A percentile compares a stretch with the other conserved stretches of the same genome.
phyloP scores from a whole-genome alignment of 1,139 yeast species.

The Suhomyces chickasaworum region DNA sequence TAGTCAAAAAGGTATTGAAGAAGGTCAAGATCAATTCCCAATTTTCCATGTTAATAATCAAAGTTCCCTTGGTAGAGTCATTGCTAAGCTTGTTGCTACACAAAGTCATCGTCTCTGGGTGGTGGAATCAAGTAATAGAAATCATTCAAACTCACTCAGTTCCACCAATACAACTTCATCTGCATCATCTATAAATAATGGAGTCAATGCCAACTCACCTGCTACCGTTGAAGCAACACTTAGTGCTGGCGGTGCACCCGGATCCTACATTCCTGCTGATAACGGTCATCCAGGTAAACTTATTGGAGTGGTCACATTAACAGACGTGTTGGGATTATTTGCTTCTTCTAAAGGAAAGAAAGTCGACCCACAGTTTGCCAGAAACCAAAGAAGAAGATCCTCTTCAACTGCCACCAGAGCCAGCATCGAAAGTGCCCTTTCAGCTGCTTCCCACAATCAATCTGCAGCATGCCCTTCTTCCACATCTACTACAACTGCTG shows the following conservation, averaged over 20 bases:
- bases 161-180: slow-evolving; percentile 11
- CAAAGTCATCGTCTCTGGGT: slow-evolving; percentile 93
- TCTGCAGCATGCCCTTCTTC: slow-evolving; percentile 2
- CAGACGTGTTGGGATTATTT: slow-evolving; percentile 81
- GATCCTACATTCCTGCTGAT: slow-evolving; percentile 11
- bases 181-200: slow-evolving; percentile 12
- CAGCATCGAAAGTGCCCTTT: slow-evolving; percentile 31
- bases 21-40: slow-evolving; percentile 95
- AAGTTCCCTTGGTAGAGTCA: slow-evolving; percentile 81
- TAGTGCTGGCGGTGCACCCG: slow-evolving; percentile 15
- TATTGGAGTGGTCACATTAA: slow-evolving; percentile 86
- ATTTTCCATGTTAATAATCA: slow-evolving; percentile 86
- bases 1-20: slow-evolving; percentile 85
- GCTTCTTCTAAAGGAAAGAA: slow-evolving; percentile 67
- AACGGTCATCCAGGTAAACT: slow-evolving; percentile 64
- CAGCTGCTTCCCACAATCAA: not conserved
- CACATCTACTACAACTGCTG: slow-evolving; percentile 8
- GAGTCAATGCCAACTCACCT: slow-evolving; percentile 1
- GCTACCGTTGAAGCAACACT: slow-evolving; percentile 25
- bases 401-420: slow-evolving; percentile 50
- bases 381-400: slow-evolving; percentile 83
- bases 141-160: slow-evolving; percentile 17
- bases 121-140: slow-evolving; percentile 55
- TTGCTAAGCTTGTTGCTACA: slow-evolving; percentile 95
- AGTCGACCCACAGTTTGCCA: slow-evolving; percentile 80